These are phyloP conservation scores for Plenodomus lindquistii DNA, from an alignment of 2,329 filamentous ascomycete species.

Conservation along the genomic window DNA sequence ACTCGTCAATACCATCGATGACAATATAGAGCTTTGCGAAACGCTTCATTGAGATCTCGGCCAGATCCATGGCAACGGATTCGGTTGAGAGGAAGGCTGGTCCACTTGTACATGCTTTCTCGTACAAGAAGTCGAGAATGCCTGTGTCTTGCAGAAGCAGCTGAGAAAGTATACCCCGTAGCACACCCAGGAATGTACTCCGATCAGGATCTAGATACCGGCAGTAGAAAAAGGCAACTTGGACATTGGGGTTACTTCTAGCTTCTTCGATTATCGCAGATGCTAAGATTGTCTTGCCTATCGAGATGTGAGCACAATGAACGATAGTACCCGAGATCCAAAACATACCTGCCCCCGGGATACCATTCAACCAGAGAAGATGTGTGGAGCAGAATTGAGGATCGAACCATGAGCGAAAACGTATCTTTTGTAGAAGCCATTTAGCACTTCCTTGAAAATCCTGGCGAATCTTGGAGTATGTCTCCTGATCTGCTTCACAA, in stretches of 20 bases:
- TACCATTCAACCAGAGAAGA: conserved; percentile 19
- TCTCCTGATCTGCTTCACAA: too few relatives aligned
- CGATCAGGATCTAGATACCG: conserved; percentile 18
- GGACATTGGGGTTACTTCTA: conserved; percentile 2
- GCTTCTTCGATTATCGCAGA: conserved; percentile 30
- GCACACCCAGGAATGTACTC: conserved; percentile 2
- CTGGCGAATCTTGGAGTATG: neutral
- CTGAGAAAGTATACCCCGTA: conserved; percentile 2
- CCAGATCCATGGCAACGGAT: conserved; percentile 4
- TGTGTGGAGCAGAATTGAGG: conserved; percentile 9
- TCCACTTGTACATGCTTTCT: conserved; percentile 2
- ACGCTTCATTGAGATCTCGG: conserved; percentile 16
- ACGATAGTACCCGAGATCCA: neutral
- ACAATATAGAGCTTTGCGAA: conserved; percentile 27
- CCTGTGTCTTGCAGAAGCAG: neutral
- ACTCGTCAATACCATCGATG: conserved; percentile 49
- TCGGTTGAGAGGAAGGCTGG: conserved; percentile 1
- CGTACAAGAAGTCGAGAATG: neutral
- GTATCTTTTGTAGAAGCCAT: conserved; percentile 26
- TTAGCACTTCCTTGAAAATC: conserved; percentile 15
- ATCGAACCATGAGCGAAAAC: conserved; percentile 22
- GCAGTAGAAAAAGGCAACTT: conserved; percentile 30
- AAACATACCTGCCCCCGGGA: conserved; percentile 14
- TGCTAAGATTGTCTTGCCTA: conserved; percentile 33
- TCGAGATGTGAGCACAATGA: neutral